These are phyloP conservation scores for Dioszegia aurantiaca DNA, from an alignment of 768 basidiomycete species.

Conservation along the genomic window DNA sequence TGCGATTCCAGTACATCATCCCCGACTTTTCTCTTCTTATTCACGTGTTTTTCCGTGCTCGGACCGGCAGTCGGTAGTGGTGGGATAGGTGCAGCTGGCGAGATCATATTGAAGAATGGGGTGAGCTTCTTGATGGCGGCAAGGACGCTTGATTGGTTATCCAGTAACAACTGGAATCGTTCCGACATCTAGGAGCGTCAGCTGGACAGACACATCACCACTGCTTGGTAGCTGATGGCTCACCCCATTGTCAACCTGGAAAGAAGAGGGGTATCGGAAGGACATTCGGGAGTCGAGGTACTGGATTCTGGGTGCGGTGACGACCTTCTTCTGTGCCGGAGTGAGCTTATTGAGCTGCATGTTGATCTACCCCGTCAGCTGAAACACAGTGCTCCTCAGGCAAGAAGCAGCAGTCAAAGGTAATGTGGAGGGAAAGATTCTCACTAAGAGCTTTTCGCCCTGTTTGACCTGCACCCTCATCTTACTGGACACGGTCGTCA, in stretches of 20 bases:
- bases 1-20: neutral
- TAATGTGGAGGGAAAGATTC: neutral
- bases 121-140: conserved; percentile 4
- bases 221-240: neutral
- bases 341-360: conserved; percentile 8
- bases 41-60: neutral
- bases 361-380: conserved; percentile 6
- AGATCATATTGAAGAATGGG: conserved; percentile 7
- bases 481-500: conserved; percentile 1
- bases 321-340: conserved; percentile 6
- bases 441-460: neutral
- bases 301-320: conserved; percentile 1
- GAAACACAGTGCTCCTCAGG: no score
- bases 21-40: neutral
- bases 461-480: conserved; percentile 9
- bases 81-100: neutral
- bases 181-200: conserved; percentile 8
- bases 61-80: neutral
- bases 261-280: conserved; percentile 10
- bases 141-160: neutral
- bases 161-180: conserved; percentile 4
- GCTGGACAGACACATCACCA: neutral
- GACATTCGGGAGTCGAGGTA: conserved; percentile 1
- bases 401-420: no score
- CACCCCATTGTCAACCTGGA: conserved; percentile 10